phyloP scores from a whole-genome alignment of 805 yeast genomes.

The Suhomyces canberraensis region DNA sequence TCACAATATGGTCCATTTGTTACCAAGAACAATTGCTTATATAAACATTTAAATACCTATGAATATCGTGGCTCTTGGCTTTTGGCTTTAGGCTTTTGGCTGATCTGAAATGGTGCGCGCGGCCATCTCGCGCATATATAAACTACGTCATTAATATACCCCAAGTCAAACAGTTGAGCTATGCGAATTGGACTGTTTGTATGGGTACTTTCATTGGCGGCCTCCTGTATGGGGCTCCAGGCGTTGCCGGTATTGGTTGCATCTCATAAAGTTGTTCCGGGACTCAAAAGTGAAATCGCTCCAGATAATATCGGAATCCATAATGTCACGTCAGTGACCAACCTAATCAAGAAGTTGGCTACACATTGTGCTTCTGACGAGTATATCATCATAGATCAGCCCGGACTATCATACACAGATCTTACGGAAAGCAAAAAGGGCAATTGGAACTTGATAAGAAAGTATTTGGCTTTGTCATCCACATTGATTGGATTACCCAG shows the following conservation, averaged over 20 bases:
- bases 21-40: too few species aligned
- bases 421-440: slow-evolving; percentile 28
- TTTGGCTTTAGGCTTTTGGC: too few species aligned
- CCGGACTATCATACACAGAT: slow-evolving; percentile 33
- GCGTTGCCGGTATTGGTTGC: slow-evolving; percentile 37
- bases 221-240: slow-evolving; percentile 1
- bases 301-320: slow-evolving; percentile 20
- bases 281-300: slow-evolving; percentile 21
- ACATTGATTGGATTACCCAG: slow-evolving; percentile 60
- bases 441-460: slow-evolving; percentile 47
- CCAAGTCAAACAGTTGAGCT: too few species aligned
- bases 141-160: too few species aligned
- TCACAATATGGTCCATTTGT: too few species aligned
- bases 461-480: slow-evolving; percentile 54
- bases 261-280: slow-evolving; percentile 37
- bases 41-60: too few species aligned
- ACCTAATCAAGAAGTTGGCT: slow-evolving; percentile 33
- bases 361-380: slow-evolving; percentile 39
- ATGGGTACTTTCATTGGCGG: background rate
- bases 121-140: too few species aligned
- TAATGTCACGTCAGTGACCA: slow-evolving; percentile 24
- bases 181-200: background rate
- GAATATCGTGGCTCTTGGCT: too few species aligned
- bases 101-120: too few species aligned
- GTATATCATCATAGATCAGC: slow-evolving; percentile 36